Conservation (phyloP, 2,329 filamentous ascomycete species). For the Lachnellula cervina region DNA sequence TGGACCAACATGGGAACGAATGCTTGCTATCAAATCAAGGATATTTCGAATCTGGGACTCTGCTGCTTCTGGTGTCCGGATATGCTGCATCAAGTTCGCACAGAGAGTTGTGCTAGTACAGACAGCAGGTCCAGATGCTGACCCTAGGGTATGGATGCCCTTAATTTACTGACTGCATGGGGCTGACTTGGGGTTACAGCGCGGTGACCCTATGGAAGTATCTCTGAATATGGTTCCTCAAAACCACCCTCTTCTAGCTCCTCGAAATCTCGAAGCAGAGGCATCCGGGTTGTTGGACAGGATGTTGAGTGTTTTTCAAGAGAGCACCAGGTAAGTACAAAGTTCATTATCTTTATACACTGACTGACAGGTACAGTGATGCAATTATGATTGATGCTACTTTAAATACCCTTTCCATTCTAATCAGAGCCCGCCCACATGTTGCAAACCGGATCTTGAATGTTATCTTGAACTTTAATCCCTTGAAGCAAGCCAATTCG, state of each 20-base stretch:
- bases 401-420: conserved; percentile 76
- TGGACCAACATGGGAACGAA: conserved; percentile 76
- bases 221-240: conserved; percentile 81
- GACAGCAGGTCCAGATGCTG: conserved; percentile 74
- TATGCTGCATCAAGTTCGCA: conserved; percentile 97
- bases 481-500: conserved; percentile 71
- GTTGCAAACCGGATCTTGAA: conserved; percentile 82
- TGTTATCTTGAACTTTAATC: conserved; percentile 86
- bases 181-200: conserved; percentile 38
- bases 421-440: conserved; percentile 76
- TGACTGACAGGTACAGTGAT: conserved; percentile 58
- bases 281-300: conserved; percentile 86
- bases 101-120: conserved; percentile 91
- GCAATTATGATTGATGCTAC: conserved; percentile 85
- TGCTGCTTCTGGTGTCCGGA: conserved; percentile 68
- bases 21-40: conserved; percentile 81
- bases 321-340: conserved; percentile 68
- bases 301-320: conserved; percentile 78
- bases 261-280: conserved; percentile 83
- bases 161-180: not conserved
- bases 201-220: conserved; percentile 72
- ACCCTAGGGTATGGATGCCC: conserved; percentile 66
- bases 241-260: conserved; percentile 75
- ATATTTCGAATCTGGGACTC: conserved; percentile 87
- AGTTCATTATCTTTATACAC: conserved; percentile 8